Conservation (phyloP, 148 eudicot species). For the Fagopyrum homotropicum region DNA sequence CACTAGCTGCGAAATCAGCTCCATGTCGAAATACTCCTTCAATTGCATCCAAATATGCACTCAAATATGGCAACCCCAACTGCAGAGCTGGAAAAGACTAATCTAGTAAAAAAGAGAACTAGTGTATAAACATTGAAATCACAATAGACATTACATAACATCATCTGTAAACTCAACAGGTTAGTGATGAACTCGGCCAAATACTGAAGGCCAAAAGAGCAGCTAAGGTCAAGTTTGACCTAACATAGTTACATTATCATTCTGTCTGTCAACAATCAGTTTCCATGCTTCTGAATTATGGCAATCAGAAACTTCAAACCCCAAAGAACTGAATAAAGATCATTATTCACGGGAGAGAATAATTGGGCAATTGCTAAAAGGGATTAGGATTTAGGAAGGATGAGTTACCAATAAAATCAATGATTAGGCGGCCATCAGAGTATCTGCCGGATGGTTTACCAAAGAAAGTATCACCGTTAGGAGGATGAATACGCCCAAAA, state of each 20-base stretch:
- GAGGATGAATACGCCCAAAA: conserved; percentile 65
- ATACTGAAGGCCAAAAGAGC: no score
- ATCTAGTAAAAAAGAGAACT: not conserved
- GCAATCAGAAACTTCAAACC: no score
- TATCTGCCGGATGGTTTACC: conserved; percentile 59
- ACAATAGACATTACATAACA: not conserved
- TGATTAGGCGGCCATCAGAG: conserved; percentile 63
- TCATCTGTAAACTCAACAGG: not conserved
- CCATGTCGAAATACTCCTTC: conserved; percentile 13
- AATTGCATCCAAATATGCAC: conserved; percentile 14
- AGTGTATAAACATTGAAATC: not conserved
- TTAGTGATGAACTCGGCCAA: no score
- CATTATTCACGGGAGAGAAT: not conserved
- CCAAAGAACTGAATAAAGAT: not conserved
- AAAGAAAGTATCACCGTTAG: conserved; percentile 66
- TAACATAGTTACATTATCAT: no score
- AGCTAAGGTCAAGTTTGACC: no score
- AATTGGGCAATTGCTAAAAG: not conserved
- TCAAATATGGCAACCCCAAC: conserved; percentile 11
- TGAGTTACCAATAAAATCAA: conserved; percentile 70
- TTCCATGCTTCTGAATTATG: no score
- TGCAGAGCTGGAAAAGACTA: conserved; percentile 11
- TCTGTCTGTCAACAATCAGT: no score
- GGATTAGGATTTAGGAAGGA: not conserved
- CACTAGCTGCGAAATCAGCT: conserved; percentile 12